Conservation (phyloP, 768 basidiomycete species). For the Nevesoporus exiguus region DNA sequence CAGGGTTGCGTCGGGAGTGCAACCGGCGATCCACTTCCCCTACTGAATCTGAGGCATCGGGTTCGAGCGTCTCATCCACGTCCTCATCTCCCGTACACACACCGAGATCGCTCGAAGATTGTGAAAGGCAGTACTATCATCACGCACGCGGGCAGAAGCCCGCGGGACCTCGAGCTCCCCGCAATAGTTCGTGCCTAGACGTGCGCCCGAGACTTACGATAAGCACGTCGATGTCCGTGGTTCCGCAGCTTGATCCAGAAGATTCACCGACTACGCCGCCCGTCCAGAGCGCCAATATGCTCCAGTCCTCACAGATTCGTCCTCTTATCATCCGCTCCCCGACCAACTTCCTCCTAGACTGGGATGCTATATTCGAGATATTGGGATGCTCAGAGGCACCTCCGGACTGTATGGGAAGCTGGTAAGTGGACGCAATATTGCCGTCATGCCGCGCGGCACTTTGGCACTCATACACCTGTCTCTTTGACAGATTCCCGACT, state of each 20-base stretch:
- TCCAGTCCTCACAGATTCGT: slow-evolving; percentile 1
- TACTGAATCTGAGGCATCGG: slow-evolving; percentile 7
- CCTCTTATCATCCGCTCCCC: slow-evolving; percentile 11
- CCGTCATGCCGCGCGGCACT: neutral
- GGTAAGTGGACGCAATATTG: slow-evolving; percentile 11
- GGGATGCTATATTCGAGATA: slow-evolving; percentile 32
- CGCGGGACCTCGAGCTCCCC: slow-evolving; percentile 26
- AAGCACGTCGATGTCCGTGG: slow-evolving; percentile 10
- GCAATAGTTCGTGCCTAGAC: slow-evolving; percentile 1
- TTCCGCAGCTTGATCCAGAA: slow-evolving; percentile 7
- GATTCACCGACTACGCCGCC: slow-evolving; percentile 6
- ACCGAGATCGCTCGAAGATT: slow-evolving; percentile 5
- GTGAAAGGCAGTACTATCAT: neutral
- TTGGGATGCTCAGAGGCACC: slow-evolving; percentile 14
- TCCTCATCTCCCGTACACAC: slow-evolving; percentile 12
- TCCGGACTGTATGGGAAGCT: neutral
- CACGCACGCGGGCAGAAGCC: slow-evolving; percentile 22
- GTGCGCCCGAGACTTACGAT: slow-evolving; percentile 16
- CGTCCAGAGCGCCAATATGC: neutral
- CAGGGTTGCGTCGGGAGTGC: slow-evolving; percentile 13
- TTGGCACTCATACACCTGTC: neutral
- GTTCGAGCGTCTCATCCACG: slow-evolving; percentile 11
- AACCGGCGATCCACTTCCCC: slow-evolving; percentile 17
- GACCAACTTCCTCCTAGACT: slow-evolving; percentile 24
- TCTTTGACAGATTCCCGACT: slow-evolving; percentile 2